Conservation (phyloP, 2,329 filamentous ascomycete species). For the Hymenoscyphus scutula region DNA sequence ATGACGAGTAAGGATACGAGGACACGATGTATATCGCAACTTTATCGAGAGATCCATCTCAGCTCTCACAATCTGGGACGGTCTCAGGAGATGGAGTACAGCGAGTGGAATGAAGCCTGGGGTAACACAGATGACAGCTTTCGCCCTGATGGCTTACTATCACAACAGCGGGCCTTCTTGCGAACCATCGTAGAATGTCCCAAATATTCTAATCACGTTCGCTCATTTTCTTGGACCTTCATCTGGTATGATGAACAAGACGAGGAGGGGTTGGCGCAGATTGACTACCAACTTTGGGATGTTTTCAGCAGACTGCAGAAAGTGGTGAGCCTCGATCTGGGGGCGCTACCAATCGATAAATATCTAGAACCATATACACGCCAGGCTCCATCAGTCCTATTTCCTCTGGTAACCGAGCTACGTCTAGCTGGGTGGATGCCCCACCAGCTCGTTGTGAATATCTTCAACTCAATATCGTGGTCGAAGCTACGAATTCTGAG, state of each 20-base stretch:
- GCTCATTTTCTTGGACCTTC: neutral
- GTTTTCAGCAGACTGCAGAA: neutral
- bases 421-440: neutral
- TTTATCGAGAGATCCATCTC: neutral
- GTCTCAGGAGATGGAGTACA: neutral
- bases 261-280: neutral
- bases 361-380: neutral
- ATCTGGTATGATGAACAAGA: neutral
- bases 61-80: neutral
- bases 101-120: neutral
- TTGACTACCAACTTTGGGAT: neutral
- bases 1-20: neutral
- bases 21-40: neutral
- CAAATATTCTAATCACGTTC: neutral
- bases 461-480: neutral
- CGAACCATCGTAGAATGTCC: neutral
- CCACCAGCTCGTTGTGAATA: neutral
- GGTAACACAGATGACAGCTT: neutral
- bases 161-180: neutral
- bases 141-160: neutral
- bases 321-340: neutral
- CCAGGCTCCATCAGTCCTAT: neutral
- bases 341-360: neutral
- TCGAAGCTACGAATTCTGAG: neutral
- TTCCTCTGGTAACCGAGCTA: neutral